Evolutionary conservation across 2,329 filamentous ascomycete species (phyloP), one percentile per base, ranked within the genome.

Genomic region (Aureobasidium sp.): DNA sequence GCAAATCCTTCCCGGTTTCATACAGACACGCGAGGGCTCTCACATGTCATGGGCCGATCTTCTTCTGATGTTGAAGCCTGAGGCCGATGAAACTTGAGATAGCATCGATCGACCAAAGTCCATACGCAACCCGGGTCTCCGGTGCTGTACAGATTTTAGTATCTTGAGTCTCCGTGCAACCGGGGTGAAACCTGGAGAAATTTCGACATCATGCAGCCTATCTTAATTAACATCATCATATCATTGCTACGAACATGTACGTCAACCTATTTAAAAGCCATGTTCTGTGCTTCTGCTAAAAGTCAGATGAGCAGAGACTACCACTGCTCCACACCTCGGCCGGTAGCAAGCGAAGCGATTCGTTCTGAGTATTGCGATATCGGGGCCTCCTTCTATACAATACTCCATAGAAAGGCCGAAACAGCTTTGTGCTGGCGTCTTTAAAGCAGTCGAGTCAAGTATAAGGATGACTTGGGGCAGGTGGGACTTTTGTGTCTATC

Each of bases 371-470:
- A 8, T 20, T 44, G 52, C 52, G 52, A 44, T 42, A 32, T 55
- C 52, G 37, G 37, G 27, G 23, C 12, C 2, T 29, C 20, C 20
- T 15, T 44, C 12, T 29, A 46, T 8, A 12, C 37, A 17, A 46
- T 26, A 20, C 41, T 57, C 53, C 53, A 34, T 34, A 57, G n/a
- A 57, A 57, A 42, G 41, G 27, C 53, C 53, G 53, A 34, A 9
- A 7, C 15, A n/a, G n/a, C 10, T 17, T n/a, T 27, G 8, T 27
- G n/a, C 13, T 41, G n/a, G n/a, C 17, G 26, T 23, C 6, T 57
- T 5, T 12, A 47, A 23, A 9, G 20, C 1, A n/a, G 10, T 32
- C 36, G 52, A 32, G 52, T 55, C 52, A 55, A 7, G 10, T 20
- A 55, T 32, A 32, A 32, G 37, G 32, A 17, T 15, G 44, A 42